A percentile compares a stretch with the other conserved stretches of the same genome.
These are phyloP conservation scores for Diddensiella caesifluorescens DNA, from an alignment of 805 yeast species.

Conservation along the genomic window DNA sequence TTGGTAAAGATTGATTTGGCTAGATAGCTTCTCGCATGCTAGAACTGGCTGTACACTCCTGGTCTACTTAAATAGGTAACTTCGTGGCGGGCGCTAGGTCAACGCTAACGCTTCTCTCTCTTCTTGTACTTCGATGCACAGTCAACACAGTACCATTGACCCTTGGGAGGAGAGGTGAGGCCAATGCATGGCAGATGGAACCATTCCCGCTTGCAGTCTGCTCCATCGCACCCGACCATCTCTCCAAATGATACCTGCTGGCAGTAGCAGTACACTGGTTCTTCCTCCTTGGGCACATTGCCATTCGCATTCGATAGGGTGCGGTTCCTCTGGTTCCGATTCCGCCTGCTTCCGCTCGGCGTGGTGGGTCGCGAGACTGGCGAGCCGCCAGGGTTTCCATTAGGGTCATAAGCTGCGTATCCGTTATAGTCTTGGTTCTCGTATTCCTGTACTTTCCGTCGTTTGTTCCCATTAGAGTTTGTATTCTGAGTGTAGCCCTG, in stretches of 20 bases:
- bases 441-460: constrained; percentile 14
- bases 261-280: constrained; percentile 92
- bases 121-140: constrained; percentile 36
- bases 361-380: constrained; percentile 19
- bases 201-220: constrained; percentile 89
- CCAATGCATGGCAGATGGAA: constrained; percentile 93
- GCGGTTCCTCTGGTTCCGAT: constrained; percentile 16
- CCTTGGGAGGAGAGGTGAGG: constrained; percentile 76
- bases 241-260: constrained; percentile 96
- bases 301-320: constrained; percentile 12
- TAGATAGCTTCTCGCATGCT: too few relatives aligned
- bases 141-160: constrained; percentile 76
- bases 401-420: not conserved
- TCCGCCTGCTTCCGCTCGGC: constrained; percentile 15
- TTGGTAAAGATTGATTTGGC: too few relatives aligned
- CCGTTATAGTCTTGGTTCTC: not conserved
- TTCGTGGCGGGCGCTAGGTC: too few relatives aligned
- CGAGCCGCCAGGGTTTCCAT: constrained; percentile 14
- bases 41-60: too few relatives aligned
- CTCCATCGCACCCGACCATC: constrained; percentile 99
- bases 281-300: constrained; percentile 36
- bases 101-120: constrained; percentile 15
- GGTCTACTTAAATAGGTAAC: too few relatives aligned
- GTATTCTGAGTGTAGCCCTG: not conserved
- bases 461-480: constrained; percentile 4